Evolutionary conservation across 208 protist species (phyloP).

Genomic region (Acanthamoeba divionensis): DNA sequence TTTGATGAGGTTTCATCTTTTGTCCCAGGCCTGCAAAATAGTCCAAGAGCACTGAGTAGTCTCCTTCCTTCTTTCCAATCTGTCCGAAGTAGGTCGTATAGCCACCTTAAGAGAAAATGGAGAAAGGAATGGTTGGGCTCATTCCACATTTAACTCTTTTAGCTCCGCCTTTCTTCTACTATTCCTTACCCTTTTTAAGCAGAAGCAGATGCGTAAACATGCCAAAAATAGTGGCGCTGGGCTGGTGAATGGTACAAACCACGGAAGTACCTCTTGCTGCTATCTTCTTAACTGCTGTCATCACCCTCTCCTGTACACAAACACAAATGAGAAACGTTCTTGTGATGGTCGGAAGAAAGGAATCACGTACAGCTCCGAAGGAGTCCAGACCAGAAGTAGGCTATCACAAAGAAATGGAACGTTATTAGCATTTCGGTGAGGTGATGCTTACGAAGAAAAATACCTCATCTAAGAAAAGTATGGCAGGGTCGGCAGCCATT

Average conservation of each 20-base stretch:
- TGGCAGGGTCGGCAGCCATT: slow-evolving; percentile 63
- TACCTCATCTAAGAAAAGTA: slow-evolving; percentile 69
- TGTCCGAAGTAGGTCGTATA: slow-evolving; percentile 5
- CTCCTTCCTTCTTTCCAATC: not conserved
- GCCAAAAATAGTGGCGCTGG: not conserved
- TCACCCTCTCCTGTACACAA: not conserved
- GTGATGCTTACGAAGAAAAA: not conserved
- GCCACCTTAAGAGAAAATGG: not conserved
- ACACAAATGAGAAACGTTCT: no score
- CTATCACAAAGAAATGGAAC: not conserved
- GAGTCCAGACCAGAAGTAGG: slow-evolving; percentile 52
- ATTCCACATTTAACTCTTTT: not conserved
- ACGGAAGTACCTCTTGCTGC: not conserved
- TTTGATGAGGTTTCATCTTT: not conserved
- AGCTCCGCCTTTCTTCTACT: not conserved
- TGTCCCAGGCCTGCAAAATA: not conserved
- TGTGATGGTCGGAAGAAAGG: no score
- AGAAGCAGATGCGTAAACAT: slow-evolving; percentile 57
- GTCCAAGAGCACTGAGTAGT: not conserved
- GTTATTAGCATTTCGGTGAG: not conserved
- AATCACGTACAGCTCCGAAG: not conserved
- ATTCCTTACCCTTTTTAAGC: slow-evolving; percentile 23
- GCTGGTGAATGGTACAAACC: slow-evolving; percentile 53
- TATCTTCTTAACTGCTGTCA: slow-evolving; percentile 35
- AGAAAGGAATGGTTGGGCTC: not conserved